Conservation (phyloP, 2,329 filamentous ascomycete species). For the Lachnellula hyalina region DNA sequence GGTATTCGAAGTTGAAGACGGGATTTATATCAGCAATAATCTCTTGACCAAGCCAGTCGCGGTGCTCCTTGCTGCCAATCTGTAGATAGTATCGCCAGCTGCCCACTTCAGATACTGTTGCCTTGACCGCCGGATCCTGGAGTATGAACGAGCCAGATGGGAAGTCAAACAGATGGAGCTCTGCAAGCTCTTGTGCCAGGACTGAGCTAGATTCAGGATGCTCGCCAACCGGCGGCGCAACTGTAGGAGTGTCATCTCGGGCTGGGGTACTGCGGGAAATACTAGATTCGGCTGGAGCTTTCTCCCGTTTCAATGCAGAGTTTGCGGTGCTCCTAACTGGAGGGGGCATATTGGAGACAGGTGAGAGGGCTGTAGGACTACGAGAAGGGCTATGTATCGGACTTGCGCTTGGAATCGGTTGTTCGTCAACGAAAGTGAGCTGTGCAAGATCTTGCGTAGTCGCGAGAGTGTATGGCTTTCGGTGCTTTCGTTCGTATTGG, state of each 20-base stretch:
- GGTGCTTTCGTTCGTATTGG: constrained; percentile 95
- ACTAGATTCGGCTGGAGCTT: neutral
- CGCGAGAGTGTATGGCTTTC: constrained; percentile 71
- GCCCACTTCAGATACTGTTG: constrained; percentile 77
- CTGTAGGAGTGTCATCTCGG: constrained; percentile 44
- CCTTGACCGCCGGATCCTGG: constrained; percentile 69
- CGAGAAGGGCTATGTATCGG: constrained; percentile 43
- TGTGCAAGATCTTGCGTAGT: constrained; percentile 75
- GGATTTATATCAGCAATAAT: constrained; percentile 91
- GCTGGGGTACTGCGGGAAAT: constrained; percentile 27
- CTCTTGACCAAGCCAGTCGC: constrained; percentile 80
- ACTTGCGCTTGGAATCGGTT: constrained; percentile 58
- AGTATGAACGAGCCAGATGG: constrained; percentile 77
- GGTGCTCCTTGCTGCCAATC: constrained; percentile 61
- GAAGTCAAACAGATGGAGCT: constrained; percentile 93
- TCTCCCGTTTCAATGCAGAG: constrained; percentile 41
- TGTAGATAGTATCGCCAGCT: constrained; percentile 92
- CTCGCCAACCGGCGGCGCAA: constrained; percentile 53
- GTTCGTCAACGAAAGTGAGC: constrained; percentile 69
- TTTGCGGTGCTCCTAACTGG: constrained; percentile 36
- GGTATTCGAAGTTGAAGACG: constrained; percentile 96
- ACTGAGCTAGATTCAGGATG: constrained; percentile 67
- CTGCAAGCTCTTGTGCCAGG: constrained; percentile 68
- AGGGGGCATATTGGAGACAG: constrained; percentile 22
- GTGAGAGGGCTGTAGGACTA: constrained; percentile 43